Conservation (phyloP, 306 rosid genomes). For the Hylodesmum podocarpum region DNA sequence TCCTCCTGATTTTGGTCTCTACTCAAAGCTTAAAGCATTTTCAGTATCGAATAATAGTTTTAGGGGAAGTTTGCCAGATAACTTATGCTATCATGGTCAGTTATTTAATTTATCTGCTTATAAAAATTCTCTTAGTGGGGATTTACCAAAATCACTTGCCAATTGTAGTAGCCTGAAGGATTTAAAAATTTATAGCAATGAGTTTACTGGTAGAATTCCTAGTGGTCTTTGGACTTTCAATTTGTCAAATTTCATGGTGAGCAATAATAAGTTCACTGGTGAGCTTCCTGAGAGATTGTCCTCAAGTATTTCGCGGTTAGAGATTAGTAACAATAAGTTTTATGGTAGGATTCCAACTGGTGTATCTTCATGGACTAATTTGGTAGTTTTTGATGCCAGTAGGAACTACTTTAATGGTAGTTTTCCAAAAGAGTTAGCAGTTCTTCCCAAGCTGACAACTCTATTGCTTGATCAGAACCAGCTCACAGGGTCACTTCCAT, state of each 20-base stretch:
- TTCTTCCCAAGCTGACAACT: constrained; percentile 33
- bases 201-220: constrained; percentile 58
- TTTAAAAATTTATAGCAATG: constrained; percentile 38
- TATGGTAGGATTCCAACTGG: constrained; percentile 55
- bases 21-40: constrained; percentile 43
- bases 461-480: constrained; percentile 58
- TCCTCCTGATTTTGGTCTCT: constrained; percentile 62
- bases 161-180: constrained; percentile 39
- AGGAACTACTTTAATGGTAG: constrained; percentile 56
- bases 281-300: constrained; percentile 58
- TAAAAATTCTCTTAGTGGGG: constrained; percentile 53
- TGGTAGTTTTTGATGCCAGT: constrained; percentile 50
- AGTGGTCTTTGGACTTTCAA: constrained; percentile 62
- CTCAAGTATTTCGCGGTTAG: constrained; percentile 35
- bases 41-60: constrained; percentile 44
- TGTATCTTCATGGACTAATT: constrained; percentile 48
- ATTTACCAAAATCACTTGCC: constrained; percentile 62
- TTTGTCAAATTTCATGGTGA: constrained; percentile 31
- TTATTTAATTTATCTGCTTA: constrained; percentile 38
- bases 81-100: constrained; percentile 50
- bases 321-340: constrained; percentile 55
- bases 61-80: constrained; percentile 52
- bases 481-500: constrained; percentile 53
- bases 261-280: constrained; percentile 54
- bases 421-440: constrained; percentile 56